Conservation (phyloP, 345 rosid genomes). For the Populus nigra region DNA sequence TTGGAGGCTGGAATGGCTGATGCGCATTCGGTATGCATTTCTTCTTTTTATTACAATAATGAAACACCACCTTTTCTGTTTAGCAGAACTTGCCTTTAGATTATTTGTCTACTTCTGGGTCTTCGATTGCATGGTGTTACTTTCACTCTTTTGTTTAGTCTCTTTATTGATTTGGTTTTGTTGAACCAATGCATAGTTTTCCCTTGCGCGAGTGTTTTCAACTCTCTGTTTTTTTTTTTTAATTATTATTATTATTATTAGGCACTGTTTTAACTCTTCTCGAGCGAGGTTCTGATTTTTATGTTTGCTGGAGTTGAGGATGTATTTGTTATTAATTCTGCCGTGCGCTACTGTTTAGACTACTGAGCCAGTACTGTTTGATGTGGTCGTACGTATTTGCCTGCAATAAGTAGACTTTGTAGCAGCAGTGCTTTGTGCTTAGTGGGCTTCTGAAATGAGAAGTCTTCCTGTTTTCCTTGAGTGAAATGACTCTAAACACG, state of each 20-base stretch:
- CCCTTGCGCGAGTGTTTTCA: not conserved
- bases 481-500: not conserved
- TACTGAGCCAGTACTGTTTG: not conserved
- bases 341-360: not conserved
- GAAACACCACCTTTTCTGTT: no score
- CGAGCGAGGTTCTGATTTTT: not conserved
- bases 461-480: not conserved
- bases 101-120: not conserved
- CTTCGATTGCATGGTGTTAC: not conserved
- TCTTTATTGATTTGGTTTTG: not conserved
- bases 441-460: not conserved
- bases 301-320: not conserved
- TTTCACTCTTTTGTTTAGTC: not conserved
- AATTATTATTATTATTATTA: no score
- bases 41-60: not conserved
- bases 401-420: no score
- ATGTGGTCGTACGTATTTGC: no score
- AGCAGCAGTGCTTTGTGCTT: not conserved
- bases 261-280: not conserved
- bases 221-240: not conserved
- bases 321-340: not conserved
- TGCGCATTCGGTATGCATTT: constrained; percentile 41
- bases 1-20: constrained; percentile 62
- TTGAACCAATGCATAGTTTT: not conserved
- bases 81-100: not conserved